These are phyloP conservation scores for Herpetomonas samuelpessoai DNA, from an alignment of 208 protist species.

Conservation along the genomic window DNA sequence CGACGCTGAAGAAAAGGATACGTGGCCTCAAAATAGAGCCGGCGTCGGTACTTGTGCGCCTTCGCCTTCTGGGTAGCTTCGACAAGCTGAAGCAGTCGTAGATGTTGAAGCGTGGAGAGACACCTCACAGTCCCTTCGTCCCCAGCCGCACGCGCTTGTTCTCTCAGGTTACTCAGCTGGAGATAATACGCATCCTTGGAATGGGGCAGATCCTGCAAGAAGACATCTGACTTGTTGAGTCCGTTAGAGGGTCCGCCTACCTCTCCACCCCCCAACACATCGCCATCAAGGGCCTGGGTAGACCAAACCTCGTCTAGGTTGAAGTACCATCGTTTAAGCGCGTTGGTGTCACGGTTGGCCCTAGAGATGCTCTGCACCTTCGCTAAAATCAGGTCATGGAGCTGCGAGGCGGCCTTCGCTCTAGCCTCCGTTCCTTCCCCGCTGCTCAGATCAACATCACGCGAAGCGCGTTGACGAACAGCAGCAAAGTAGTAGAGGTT, in stretches of 20 bases:
- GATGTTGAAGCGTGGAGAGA: conserved; percentile 8
- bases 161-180: conserved; percentile 14
- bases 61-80: conserved; percentile 18
- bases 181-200: conserved; percentile 35
- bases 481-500: conserved; percentile 15
- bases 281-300: neutral
- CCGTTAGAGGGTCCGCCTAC: neutral
- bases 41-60: conserved; percentile 17
- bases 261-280: too few relatives aligned
- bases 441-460: too few relatives aligned
- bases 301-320: conserved; percentile 23
- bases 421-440: too few relatives aligned
- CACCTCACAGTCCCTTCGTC: neutral
- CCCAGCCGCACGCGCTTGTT: conserved; percentile 1
- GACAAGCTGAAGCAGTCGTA: conserved; percentile 28
- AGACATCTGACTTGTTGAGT: conserved; percentile 2
- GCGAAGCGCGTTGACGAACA: neutral
- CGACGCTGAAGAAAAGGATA: conserved; percentile 37
- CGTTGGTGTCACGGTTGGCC: conserved; percentile 21
- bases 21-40: conserved; percentile 21
- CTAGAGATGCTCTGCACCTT: conserved; percentile 24
- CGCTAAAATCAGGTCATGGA: conserved; percentile 26
- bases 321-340: conserved; percentile 39
- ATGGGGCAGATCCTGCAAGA: conserved; percentile 21
- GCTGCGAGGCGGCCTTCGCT: conserved; percentile 1